Evolutionary conservation across 305 asterid species (phyloP).

Genomic region (Andrographis paniculata): DNA sequence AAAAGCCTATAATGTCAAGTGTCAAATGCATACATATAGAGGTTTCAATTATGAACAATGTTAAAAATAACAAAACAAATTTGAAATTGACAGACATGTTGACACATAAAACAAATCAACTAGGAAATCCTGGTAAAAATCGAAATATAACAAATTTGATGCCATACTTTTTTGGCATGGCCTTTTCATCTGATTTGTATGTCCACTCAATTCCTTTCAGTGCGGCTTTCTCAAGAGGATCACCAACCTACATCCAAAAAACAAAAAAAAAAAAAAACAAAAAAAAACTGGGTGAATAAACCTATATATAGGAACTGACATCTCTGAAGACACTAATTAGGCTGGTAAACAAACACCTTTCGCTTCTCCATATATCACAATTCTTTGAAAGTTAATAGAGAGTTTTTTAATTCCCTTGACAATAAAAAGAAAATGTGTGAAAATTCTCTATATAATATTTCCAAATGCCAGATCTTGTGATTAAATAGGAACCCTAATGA

Average conservation of each 20-base stretch:
- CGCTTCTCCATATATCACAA: too few relatives aligned
- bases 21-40: too few relatives aligned
- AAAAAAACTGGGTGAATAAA: too few relatives aligned
- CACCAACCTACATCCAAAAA: slow-evolving; percentile 71
- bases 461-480: neutral
- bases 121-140: neutral
- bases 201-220: slow-evolving; percentile 90
- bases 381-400: too few relatives aligned
- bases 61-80: slow-evolving; percentile 3
- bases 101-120: slow-evolving; percentile 1
- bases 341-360: too few relatives aligned
- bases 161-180: slow-evolving; percentile 82
- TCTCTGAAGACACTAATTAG: too few relatives aligned
- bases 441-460: too few relatives aligned
- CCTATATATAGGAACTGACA: too few relatives aligned
- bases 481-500: too few relatives aligned
- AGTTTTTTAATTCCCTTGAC: too few relatives aligned
- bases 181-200: slow-evolving; percentile 94
- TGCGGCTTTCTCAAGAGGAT: slow-evolving; percentile 99
- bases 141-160: slow-evolving; percentile 4
- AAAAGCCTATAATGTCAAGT: slow-evolving; percentile 9
- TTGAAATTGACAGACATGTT: neutral
- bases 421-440: neutral
- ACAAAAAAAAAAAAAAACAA: slow-evolving; percentile 8
- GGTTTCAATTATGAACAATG: slow-evolving; percentile 1